Conservation (phyloP, 140 eudicot species). For the Flaveria floridana region DNA sequence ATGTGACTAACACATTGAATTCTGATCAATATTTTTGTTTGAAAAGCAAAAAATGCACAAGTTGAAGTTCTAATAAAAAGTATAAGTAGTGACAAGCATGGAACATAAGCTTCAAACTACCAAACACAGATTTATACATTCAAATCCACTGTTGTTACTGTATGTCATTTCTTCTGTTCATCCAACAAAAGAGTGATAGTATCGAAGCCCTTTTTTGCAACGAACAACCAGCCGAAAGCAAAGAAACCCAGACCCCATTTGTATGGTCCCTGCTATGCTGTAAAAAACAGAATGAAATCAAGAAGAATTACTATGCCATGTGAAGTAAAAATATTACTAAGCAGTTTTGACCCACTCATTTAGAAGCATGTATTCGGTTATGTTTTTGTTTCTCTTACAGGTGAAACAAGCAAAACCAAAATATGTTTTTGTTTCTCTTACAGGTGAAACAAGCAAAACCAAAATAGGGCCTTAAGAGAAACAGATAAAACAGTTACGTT, state of each 20-base stretch:
- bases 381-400: too few species aligned
- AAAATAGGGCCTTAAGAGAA: background rate
- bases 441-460: background rate
- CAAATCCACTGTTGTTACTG: conserved; percentile 16
- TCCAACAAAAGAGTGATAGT: conserved; percentile 28
- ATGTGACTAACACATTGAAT: background rate
- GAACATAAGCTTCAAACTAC: conserved; percentile 31
- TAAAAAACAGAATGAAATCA: background rate
- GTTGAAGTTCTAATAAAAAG: conserved; percentile 9
- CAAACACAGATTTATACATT: conserved; percentile 33
- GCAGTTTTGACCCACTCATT: background rate
- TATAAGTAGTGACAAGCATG: conserved; percentile 13
- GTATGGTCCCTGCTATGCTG: conserved; percentile 11
- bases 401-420: background rate
- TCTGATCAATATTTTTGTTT: background rate
- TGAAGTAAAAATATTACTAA: background rate
- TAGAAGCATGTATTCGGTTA: background rate
- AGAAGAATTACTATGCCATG: background rate
- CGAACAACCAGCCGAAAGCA: conserved; percentile 25
- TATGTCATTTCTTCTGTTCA: conserved; percentile 19
- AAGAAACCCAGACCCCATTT: conserved; percentile 21
- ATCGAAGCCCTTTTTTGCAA: conserved; percentile 34
- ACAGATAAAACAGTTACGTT: background rate
- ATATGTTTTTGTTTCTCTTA: background rate
- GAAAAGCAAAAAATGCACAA: conserved; percentile 9